phyloP scores from a whole-genome alignment of 116 monocot genomes.

The Cymodocea nodosa region DNA sequence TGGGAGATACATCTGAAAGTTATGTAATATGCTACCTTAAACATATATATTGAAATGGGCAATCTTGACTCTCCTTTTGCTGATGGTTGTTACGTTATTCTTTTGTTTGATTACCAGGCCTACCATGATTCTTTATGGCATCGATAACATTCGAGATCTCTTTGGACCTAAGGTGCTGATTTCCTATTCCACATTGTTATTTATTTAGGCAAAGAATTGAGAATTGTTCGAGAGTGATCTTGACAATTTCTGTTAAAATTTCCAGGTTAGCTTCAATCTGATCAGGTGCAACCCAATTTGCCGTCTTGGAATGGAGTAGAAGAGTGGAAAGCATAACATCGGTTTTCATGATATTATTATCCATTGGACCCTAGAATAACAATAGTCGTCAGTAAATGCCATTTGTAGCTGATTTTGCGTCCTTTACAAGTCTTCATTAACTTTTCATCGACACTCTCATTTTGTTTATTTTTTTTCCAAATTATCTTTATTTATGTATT shows the following conservation, averaged over 20 bases:
- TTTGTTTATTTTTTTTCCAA: too few relatives aligned
- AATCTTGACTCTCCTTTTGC: background rate
- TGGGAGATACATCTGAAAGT: too few relatives aligned
- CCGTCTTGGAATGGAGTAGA: constrained; percentile 51
- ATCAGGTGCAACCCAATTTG: constrained; percentile 75
- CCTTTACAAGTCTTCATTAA: too few relatives aligned
- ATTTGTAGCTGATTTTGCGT: too few relatives aligned
- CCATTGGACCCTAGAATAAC: too few relatives aligned
- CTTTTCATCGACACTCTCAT: too few relatives aligned
- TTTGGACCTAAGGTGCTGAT: constrained; percentile 83
- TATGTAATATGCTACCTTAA: too few relatives aligned
- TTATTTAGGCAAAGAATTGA: background rate
- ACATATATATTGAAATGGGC: too few relatives aligned
- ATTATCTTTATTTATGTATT: too few relatives aligned
- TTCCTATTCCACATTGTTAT: background rate
- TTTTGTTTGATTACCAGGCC: constrained; percentile 40
- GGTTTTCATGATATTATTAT: too few relatives aligned
- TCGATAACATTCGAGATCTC: constrained; percentile 93
- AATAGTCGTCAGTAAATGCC: too few relatives aligned
- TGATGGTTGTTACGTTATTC: background rate
- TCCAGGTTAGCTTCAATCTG: constrained; percentile 77
- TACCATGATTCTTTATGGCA: constrained; percentile 91
- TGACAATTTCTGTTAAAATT: background rate
- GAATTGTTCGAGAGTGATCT: background rate
- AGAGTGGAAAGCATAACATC: too few relatives aligned